Evolutionary conservation across 345 rosid genomes (phyloP).

Genomic region (Psidium guajava): DNA sequence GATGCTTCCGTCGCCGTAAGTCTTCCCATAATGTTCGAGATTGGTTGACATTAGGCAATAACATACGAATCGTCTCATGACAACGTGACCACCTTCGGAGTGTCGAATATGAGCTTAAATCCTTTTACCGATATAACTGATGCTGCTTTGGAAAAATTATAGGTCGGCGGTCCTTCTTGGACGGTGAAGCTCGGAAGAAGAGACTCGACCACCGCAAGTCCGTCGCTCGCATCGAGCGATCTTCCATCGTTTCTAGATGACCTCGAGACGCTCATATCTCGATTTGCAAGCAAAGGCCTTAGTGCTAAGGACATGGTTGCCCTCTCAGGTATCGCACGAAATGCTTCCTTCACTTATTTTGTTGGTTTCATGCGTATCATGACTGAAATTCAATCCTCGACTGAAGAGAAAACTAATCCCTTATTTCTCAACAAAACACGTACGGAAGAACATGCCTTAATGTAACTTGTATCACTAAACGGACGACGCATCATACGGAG

Average conservation of each 20-base stretch:
- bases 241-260: slow-evolving; percentile 30
- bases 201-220: slow-evolving; percentile 27
- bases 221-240: slow-evolving; percentile 16
- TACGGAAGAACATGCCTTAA: no score
- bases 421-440: no score
- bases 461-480: no score
- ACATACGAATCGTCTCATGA: not conserved
- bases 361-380: not conserved
- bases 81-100: not conserved
- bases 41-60: not conserved
- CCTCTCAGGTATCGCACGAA: slow-evolving; percentile 19
- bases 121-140: not conserved
- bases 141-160: not conserved
- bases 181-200: slow-evolving; percentile 26
- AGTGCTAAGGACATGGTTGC: slow-evolving; percentile 51
- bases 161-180: slow-evolving; percentile 37
- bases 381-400: no score
- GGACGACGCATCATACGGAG: no score
- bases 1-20: slow-evolving; percentile 29
- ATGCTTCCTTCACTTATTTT: not conserved
- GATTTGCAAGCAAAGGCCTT: slow-evolving; percentile 33
- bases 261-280: slow-evolving; percentile 20
- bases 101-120: not conserved
- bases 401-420: no score
- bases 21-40: not conserved